Base-by-base conservation (phyloP, 139 green algal species). In the Tetradesmus obliquus region DNA sequence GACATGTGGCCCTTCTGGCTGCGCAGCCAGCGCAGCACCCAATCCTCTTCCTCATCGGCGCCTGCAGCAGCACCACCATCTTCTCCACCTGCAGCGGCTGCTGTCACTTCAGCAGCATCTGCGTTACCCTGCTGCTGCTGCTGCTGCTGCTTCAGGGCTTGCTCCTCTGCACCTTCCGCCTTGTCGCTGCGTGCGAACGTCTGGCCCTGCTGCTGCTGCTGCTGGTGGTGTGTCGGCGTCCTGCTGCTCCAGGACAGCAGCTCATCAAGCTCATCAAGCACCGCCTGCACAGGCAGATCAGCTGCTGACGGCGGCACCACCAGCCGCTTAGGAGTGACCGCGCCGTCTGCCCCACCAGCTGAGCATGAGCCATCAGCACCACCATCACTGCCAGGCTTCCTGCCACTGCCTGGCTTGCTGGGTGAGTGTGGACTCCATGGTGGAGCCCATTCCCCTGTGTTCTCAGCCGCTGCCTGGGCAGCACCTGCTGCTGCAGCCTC, bases 241-340 rank as follows among this genome's bases (percentile, higher is more conserved):
- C 74, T 82, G 74, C 74, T 82, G n/a, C 74, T 82, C 55, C 84
- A 79, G 24, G 86, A 58, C 17, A 90, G 55, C 71, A 90, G 71
- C 71, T 83, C 53, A 72, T 90, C 69, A 2, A 90, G 24, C 9
- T 90, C 86, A 32, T 90, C 19, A 12, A 90, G 54, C 53, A 90
- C 86, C 32, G 86, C 86, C 55, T 84, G 69, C 20, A 90, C 71
- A 57, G 86, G 86, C 69, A 90, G 86, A n/a, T 90, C 86, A 22
- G 86, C 86, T 55, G 86, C 86, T 51, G 69, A 69, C 72, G 71
- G 19, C 12, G 69, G 86, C 53, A 90, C 10, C 17, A 83, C 86
- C 69, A 83, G 20, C 10, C 82, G 45, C 82, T 87, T 76, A 24
- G 66, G 66, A 6, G 15, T 24, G 17, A 76, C 17, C 5, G 82